Conservation (phyloP, 495 filamentous ascomycete genomes). For the Eremomyces bilateralis region DNA sequence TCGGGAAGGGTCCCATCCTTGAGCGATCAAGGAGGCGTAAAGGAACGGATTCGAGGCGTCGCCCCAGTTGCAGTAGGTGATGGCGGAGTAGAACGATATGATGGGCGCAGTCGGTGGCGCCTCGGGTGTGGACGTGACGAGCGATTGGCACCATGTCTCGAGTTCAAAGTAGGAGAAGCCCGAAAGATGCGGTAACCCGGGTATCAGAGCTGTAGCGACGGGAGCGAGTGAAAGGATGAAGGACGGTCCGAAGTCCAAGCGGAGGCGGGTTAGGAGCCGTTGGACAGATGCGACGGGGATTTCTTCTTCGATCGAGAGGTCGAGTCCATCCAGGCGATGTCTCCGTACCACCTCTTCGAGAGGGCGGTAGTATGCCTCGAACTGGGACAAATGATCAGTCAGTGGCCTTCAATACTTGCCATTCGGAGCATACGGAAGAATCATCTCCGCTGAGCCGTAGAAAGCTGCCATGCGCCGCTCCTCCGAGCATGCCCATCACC, state of each 20-base stretch:
- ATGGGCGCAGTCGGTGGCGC: neutral
- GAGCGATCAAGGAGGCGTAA: conserved; percentile 16
- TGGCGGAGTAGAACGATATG: conserved; percentile 21
- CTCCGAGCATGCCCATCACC: conserved; percentile 24
- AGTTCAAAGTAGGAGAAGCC: conserved; percentile 23
- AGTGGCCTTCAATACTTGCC: too few species aligned
- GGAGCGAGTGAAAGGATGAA: conserved; percentile 25
- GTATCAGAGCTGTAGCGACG: conserved; percentile 19
- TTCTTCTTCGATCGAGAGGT: conserved; percentile 25
- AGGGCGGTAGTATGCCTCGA: conserved; percentile 22
- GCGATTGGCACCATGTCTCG: too few species aligned
- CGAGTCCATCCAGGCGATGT: conserved; percentile 20
- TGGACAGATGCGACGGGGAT: conserved; percentile 12
- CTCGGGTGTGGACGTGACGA: conserved; percentile 3
- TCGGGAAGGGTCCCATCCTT: conserved; percentile 19
- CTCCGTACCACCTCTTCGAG: conserved; percentile 16
- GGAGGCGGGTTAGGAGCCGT: conserved; percentile 20
- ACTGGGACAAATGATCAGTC: conserved; percentile 10
- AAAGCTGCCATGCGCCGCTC: conserved; percentile 21
- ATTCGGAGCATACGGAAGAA: conserved; percentile 8
- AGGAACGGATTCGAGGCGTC: conserved; percentile 13
- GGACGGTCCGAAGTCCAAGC: conserved; percentile 21
- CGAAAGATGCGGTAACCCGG: conserved; percentile 16
- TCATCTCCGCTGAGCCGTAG: conserved; percentile 17
- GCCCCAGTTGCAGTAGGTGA: conserved; percentile 26